phyloP scores from a whole-genome alignment of 2,329 filamentous ascomycete species.

The Camptophora hylomeconis region DNA sequence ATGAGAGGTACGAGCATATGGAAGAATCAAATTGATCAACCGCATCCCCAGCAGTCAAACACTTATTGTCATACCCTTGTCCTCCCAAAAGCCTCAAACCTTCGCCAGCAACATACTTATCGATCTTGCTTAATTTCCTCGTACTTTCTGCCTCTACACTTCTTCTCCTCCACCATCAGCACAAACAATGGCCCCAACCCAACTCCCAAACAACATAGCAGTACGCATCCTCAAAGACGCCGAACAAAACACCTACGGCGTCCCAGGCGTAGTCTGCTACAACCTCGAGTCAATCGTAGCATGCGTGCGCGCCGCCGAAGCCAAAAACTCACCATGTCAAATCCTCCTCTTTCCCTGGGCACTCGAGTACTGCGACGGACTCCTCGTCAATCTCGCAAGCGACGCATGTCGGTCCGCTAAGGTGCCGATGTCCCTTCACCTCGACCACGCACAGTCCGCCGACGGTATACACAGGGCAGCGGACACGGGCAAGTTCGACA shows the following conservation, averaged over 20 bases:
- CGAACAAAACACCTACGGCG: constrained; percentile 16
- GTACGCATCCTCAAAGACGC: constrained; percentile 20
- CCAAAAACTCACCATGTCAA: constrained; percentile 53
- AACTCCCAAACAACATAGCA: no score
- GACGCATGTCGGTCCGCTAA: constrained; percentile 42
- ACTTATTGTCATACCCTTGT: no score
- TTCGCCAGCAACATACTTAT: no score
- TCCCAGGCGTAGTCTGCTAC: constrained; percentile 29
- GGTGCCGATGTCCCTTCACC: constrained; percentile 51
- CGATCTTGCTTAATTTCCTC: no score
- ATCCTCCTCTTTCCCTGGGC: constrained; percentile 66
- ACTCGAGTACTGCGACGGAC: constrained; percentile 47
- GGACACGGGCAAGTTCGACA: constrained; percentile 52
- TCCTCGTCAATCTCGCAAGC: constrained; percentile 43
- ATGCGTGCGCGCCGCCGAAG: constrained; percentile 55
- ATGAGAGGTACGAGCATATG: no score
- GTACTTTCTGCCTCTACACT: constrained; percentile 8
- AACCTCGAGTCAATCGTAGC: constrained; percentile 60
- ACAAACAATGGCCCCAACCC: no score
- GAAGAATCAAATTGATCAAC: no score
- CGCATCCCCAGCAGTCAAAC: no score
- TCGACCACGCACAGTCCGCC: constrained; percentile 54
- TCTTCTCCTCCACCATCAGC: no score
- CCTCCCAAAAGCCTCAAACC: no score
- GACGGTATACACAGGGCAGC: constrained; percentile 48